Evolutionary conservation across 2,329 filamentous ascomycete genomes (phyloP).

Genomic region (Clonostachys solani): DNA sequence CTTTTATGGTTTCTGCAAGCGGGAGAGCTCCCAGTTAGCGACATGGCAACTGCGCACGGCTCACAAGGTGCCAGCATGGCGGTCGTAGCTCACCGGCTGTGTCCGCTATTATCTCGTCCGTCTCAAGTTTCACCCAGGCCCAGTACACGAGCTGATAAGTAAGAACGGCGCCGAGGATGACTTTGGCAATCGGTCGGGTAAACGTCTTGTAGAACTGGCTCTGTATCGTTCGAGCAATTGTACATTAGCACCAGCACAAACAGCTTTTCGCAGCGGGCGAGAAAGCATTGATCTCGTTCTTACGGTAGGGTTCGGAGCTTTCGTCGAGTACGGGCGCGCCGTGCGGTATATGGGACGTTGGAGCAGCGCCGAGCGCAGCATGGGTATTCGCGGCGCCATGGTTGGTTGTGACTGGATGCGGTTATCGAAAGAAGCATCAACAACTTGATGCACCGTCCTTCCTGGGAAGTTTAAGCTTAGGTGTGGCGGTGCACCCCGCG

Average conservation of each 20-base stretch:
- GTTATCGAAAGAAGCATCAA: not conserved
- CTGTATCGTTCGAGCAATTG: constrained; percentile 23
- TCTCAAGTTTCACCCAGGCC: constrained; percentile 70
- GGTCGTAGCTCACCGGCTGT: constrained; percentile 42
- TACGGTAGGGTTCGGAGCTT: not conserved
- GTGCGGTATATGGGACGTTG: not conserved
- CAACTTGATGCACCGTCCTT: not conserved
- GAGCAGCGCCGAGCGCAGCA: not conserved
- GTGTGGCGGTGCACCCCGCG: constrained; percentile 5
- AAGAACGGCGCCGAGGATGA: constrained; percentile 69
- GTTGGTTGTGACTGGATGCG: not conserved
- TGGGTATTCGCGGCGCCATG: constrained; percentile 1
- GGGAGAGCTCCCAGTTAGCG: not conserved
- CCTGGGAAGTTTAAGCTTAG: too few species aligned
- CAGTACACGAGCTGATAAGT: constrained; percentile 77
- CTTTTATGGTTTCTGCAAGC: constrained; percentile 21
- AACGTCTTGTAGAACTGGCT: constrained; percentile 72
- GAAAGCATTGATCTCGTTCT: not conserved
- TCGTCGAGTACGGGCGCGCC: not conserved
- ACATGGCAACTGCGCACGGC: not conserved
- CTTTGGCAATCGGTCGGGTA: constrained; percentile 68
- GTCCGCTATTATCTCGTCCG: constrained; percentile 60
- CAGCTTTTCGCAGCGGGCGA: not conserved
- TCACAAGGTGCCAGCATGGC: not conserved
- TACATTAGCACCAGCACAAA: not conserved